These are phyloP conservation scores for Phialemoniopsis sp. DNA, from an alignment of 2,329 filamentous ascomycete species.

Conservation along the genomic window DNA sequence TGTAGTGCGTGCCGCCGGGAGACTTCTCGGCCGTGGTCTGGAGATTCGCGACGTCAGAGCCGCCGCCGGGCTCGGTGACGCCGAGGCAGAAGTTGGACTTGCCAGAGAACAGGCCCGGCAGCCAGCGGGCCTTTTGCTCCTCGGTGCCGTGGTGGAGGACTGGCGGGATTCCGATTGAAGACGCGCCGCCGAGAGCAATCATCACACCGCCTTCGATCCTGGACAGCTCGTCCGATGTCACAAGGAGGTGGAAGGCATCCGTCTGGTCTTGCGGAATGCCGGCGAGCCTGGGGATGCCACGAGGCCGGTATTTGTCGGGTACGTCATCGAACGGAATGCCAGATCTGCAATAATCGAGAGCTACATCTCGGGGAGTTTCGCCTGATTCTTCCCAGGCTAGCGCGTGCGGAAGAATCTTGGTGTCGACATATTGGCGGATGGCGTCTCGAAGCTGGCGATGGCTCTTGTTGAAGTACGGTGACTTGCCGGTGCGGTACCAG, in stretches of 20 bases:
- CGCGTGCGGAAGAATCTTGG: conserved; percentile 50
- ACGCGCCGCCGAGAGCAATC: conserved; percentile 54
- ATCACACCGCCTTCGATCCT: conserved; percentile 52
- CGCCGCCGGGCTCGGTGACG: conserved; percentile 58
- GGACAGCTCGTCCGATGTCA: conserved; percentile 50
- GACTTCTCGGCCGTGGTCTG: conserved; percentile 50
- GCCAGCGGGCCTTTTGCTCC: conserved; percentile 55
- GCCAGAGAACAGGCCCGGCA: conserved; percentile 54
- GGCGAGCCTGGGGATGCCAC: conserved; percentile 31
- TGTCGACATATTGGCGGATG: conserved; percentile 55
- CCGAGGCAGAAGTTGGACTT: conserved; percentile 59
- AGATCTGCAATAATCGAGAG: conserved; percentile 28
- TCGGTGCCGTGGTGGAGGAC: conserved; percentile 57
- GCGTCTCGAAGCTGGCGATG: conserved; percentile 54
- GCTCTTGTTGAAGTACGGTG: conserved; percentile 59
- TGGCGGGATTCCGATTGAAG: conserved; percentile 60
- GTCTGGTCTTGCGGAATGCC: conserved; percentile 31
- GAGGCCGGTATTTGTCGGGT: conserved; percentile 30
- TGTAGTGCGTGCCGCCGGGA: conserved; percentile 42
- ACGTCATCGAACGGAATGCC: conserved; percentile 30
- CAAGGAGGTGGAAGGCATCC: conserved; percentile 53
- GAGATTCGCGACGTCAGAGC: conserved; percentile 62
- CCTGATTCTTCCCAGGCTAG: conserved; percentile 61
- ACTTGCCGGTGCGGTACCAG: conserved; percentile 19
- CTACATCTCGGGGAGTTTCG: conserved; percentile 38